A percentile compares a stretch with the other conserved stretches of the same genome.
These are phyloP conservation scores for Nissolia schottii DNA, from an alignment of 306 rosid genomes.

Conservation along the genomic window DNA sequence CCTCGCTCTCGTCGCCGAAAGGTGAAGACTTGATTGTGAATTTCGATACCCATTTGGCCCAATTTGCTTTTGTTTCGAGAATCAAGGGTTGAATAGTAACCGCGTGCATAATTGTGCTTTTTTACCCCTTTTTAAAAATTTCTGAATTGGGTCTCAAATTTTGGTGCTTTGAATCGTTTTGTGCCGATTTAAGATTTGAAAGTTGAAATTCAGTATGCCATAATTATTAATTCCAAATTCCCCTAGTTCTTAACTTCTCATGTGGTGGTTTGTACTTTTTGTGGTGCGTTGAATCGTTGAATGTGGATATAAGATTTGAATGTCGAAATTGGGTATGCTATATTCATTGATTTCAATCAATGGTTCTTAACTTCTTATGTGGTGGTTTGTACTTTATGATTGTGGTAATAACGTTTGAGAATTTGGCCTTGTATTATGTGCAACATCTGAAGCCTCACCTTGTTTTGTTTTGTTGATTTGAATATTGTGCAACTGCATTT, in stretches of 20 bases:
- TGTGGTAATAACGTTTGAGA: neutral
- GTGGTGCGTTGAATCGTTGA: too few species aligned
- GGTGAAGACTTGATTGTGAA: constrained; percentile 32
- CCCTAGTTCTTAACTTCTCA: neutral
- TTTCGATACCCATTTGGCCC: neutral
- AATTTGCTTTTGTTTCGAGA: neutral
- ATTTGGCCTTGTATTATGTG: neutral
- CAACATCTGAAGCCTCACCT: neutral
- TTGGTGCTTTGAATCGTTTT: neutral
- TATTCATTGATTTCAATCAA: neutral
- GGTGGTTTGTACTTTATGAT: neutral
- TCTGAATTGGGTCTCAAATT: neutral
- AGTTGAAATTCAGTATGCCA: neutral
- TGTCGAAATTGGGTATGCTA: neutral
- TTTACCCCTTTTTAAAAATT: neutral
- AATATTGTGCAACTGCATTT: constrained; percentile 16
- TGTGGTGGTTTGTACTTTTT: neutral
- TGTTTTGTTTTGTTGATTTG: neutral
- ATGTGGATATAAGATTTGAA: neutral
- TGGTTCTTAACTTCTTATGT: too few species aligned
- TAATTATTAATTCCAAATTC: neutral
- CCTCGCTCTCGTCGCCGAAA: constrained; percentile 54
- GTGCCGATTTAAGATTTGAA: neutral
- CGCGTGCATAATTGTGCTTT: neutral
- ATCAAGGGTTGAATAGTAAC: neutral